Conservation (phyloP, 2,329 filamentous ascomycete species). For the Raffaelea albimanens region DNA sequence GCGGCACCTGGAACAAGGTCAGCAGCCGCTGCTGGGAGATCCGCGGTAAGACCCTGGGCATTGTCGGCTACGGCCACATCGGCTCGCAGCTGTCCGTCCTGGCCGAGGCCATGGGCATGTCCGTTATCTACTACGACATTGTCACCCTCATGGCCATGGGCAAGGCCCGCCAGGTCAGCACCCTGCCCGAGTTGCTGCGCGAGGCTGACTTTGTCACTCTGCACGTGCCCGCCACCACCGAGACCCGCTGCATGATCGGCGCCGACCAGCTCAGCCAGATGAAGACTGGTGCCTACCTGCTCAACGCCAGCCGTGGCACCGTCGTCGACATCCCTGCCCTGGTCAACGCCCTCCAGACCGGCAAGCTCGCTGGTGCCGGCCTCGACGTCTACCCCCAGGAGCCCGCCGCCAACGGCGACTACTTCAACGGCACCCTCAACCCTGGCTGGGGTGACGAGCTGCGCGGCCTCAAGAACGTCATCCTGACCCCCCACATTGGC, state of each 20-base stretch:
- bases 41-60: constrained; percentile 90
- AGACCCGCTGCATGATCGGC: constrained; percentile 92
- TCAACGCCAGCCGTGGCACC: constrained; percentile 90
- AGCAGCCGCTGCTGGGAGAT: constrained; percentile 97
- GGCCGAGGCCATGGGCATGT: constrained; percentile 96
- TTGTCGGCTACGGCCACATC: constrained; percentile 96
- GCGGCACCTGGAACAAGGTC: constrained; percentile 95
- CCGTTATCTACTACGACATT: constrained; percentile 93
- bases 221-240: constrained; percentile 86
- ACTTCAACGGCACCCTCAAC: constrained; percentile 81
- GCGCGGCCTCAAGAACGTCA: constrained; percentile 77
- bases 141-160: constrained; percentile 91
- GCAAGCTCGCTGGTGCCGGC: constrained; percentile 88
- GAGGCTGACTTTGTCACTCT: constrained; percentile 87
- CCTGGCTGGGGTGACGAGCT: constrained; percentile 71
- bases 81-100: constrained; percentile 91
- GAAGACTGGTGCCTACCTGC: constrained; percentile 87
- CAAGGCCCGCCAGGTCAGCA: constrained; percentile 73
- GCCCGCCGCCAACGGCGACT: constrained; percentile 87
- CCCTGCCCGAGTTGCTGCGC: constrained; percentile 64
- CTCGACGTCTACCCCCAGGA: constrained; percentile 94
- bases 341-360: constrained; percentile 74
- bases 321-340: constrained; percentile 92
- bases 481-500: constrained; percentile 93
- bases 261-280: constrained; percentile 70